Conservation (phyloP, 83 land plant genomes). For the Isoetes engelmannii region DNA sequence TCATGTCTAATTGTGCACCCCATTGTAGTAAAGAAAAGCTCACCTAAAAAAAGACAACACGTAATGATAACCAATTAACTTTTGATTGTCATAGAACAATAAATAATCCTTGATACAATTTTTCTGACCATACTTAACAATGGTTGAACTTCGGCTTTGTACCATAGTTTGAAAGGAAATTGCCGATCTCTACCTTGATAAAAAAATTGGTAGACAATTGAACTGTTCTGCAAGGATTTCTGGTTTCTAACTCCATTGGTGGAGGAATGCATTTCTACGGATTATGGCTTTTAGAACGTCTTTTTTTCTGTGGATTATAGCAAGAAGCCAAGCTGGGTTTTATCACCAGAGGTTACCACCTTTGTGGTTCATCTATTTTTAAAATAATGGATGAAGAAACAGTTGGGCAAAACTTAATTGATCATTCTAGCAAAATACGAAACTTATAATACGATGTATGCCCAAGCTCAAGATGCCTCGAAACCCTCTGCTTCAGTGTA, state of each 20-base stretch:
- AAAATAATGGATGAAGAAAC: too few relatives aligned
- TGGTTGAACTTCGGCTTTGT: neutral
- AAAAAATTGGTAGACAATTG: slow-evolving; percentile 49
- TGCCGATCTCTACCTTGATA: slow-evolving; percentile 48
- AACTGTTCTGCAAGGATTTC: slow-evolving; percentile 56
- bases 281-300: slow-evolving; percentile 47
- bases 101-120: slow-evolving; percentile 19
- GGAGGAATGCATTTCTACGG: too few relatives aligned
- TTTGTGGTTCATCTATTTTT: too few relatives aligned
- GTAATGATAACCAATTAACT: neutral
- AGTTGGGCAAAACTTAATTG: too few relatives aligned
- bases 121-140: neutral
- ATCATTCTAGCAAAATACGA: too few relatives aligned
- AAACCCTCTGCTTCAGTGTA: too few relatives aligned
- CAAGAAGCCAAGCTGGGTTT: slow-evolving; percentile 48
- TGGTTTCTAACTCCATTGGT: slow-evolving; percentile 45
- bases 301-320: too few relatives aligned
- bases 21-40: too few relatives aligned
- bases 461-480: too few relatives aligned
- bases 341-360: slow-evolving; percentile 38
- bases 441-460: too few relatives aligned
- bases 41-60: too few relatives aligned
- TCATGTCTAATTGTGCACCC: too few relatives aligned
- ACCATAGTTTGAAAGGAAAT: slow-evolving; percentile 50
- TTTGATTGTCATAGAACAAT: neutral